phyloP scores from a whole-genome alignment of 2,329 filamentous ascomycete genomes.

The Stromatinia cepivora region DNA sequence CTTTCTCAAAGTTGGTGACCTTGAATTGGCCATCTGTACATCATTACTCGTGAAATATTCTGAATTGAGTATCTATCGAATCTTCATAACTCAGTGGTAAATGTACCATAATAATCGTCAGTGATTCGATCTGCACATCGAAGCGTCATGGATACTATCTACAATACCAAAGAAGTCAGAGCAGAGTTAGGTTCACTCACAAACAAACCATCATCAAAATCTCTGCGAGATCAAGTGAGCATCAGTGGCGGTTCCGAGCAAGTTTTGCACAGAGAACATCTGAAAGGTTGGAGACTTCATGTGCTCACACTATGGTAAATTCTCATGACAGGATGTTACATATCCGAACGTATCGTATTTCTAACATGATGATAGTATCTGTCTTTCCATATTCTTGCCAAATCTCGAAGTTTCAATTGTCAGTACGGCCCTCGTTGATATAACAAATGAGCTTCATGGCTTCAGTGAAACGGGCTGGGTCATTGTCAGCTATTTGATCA shows the following conservation, averaged over 20 bases:
- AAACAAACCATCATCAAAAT: not conserved
- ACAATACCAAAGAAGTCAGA: not conserved
- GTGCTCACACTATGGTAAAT: not conserved
- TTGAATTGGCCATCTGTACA: not conserved
- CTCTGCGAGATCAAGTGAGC: not conserved
- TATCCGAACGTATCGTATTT: not conserved
- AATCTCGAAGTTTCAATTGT: not conserved
- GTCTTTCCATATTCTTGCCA: not conserved
- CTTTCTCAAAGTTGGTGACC: not conserved
- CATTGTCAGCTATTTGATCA: not conserved
- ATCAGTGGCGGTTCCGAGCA: not conserved
- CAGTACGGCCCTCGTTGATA: not conserved
- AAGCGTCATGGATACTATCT: not conserved
- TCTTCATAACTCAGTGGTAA: no score
- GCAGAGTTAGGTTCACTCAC: not conserved
- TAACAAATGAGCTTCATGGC: conserved; percentile 11
- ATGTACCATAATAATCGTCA: not conserved
- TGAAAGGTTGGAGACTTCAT: not conserved
- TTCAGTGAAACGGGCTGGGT: conserved; percentile 6
- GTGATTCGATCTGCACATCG: not conserved
- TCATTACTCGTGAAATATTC: no score
- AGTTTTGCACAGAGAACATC: not conserved
- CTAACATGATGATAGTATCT: not conserved
- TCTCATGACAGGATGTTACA: not conserved
- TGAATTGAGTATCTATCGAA: no score